These are phyloP conservation scores for Pythium coloratum DNA, from an alignment of 352 stramenopile genomes.

Conservation along the genomic window DNA sequence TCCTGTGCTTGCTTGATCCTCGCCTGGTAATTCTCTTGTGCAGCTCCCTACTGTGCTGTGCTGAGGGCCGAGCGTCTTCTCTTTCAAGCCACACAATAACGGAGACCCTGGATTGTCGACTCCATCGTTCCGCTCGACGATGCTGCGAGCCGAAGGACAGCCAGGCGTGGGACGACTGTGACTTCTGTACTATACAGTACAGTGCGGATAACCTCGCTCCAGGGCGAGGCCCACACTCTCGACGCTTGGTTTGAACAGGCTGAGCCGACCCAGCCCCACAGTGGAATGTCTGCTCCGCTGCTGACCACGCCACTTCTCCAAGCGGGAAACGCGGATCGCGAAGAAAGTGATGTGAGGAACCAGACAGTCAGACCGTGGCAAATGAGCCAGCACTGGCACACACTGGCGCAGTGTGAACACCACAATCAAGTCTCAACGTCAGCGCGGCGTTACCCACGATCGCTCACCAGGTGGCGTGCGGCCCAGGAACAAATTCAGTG, in stretches of 20 bases:
- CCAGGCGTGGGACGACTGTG: neutral
- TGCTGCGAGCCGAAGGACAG: neutral
- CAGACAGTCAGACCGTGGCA: neutral
- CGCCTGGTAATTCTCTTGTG: neutral
- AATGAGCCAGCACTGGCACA: neutral
- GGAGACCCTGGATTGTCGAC: neutral
- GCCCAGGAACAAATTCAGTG: too few relatives aligned
- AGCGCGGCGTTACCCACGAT: neutral
- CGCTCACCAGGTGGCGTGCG: neutral
- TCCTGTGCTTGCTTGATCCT: conserved; percentile 38
- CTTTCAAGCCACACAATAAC: neutral
- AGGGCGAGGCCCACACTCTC: neutral
- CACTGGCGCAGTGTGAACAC: too few relatives aligned
- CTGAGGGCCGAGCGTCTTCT: neutral
- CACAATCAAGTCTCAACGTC: neutral
- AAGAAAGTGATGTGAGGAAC: neutral
- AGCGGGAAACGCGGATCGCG: neutral
- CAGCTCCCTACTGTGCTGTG: neutral
- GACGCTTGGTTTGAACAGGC: neutral
- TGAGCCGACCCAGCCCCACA: too few relatives aligned
- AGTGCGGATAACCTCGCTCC: neutral
- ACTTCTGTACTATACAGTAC: neutral
- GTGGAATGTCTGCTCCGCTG: too few relatives aligned
- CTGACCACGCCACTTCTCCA: neutral
- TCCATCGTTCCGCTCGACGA: neutral